A percentile compares a stretch with the other conserved stretches of the same genome.
phyloP scores from a whole-genome alignment of 306 rosid genomes.

The Acacia confusa region DNA sequence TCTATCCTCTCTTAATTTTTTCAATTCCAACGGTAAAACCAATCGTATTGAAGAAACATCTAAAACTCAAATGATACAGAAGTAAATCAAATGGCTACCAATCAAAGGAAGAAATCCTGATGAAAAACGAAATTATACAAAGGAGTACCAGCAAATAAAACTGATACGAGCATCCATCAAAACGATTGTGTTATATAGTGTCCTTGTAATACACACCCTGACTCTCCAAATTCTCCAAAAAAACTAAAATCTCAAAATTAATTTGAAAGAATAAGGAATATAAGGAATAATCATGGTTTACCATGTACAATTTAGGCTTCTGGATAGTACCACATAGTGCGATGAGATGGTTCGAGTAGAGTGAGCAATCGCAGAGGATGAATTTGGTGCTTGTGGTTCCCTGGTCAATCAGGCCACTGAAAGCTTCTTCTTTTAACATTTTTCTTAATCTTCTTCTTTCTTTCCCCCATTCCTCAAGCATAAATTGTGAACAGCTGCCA shows the following conservation, averaged over 20 bases:
- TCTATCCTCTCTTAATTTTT: slow-evolving; percentile 25
- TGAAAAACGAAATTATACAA: background rate
- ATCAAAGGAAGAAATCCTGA: too few relatives aligned
- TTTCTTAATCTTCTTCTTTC: background rate
- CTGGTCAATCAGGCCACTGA: slow-evolving; percentile 73
- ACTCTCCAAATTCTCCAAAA: slow-evolving; percentile 79
- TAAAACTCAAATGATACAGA: too few relatives aligned
- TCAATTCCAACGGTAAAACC: slow-evolving; percentile 27
- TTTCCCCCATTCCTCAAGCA: too few relatives aligned
- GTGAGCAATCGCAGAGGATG: slow-evolving; percentile 55
- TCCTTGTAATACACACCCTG: slow-evolving; percentile 63
- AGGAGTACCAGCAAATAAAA: slow-evolving; percentile 67
- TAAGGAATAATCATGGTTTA: slow-evolving; percentile 15
- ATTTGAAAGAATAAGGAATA: too few relatives aligned
- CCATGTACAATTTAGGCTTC: too few relatives aligned
- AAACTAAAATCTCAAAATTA: too few relatives aligned
- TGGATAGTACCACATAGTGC: slow-evolving; percentile 74
- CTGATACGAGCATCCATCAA: slow-evolving; percentile 96
- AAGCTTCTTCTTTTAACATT: slow-evolving; percentile 45
- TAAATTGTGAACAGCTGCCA: too few relatives aligned
- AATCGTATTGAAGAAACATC: slow-evolving; percentile 30
- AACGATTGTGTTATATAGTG: slow-evolving; percentile 79
- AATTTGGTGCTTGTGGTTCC: slow-evolving; percentile 91
- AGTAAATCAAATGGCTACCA: too few relatives aligned
- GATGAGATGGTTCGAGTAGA: slow-evolving; percentile 49